Evolutionary conservation across 2,329 filamentous ascomycete genomes (phyloP).

Genomic region (Ophiostoma sp.): DNA sequence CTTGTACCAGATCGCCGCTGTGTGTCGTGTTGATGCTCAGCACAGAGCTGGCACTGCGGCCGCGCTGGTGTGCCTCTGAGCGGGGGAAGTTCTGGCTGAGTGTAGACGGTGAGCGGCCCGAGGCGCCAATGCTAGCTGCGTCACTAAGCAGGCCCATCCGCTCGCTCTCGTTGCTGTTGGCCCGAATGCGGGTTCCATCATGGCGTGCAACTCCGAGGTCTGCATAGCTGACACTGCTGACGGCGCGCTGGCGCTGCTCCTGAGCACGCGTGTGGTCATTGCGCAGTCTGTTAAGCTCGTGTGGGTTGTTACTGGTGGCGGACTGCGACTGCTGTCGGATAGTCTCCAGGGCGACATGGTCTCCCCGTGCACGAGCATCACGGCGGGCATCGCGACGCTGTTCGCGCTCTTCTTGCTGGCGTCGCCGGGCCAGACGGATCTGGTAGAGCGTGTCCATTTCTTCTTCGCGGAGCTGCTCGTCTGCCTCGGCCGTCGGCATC

Average conservation of each 20-base stretch:
- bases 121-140: slow-evolving; percentile 55
- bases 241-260: slow-evolving; percentile 58
- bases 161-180: slow-evolving; percentile 69
- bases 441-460: slow-evolving; percentile 94
- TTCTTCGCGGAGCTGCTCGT: slow-evolving; percentile 72
- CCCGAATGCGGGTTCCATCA: slow-evolving; percentile 69
- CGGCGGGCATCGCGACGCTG: slow-evolving; percentile 63
- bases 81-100: slow-evolving; percentile 25
- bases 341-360: slow-evolving; percentile 62
- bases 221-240: slow-evolving; percentile 71
- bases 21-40: slow-evolving; percentile 46
- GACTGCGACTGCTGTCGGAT: slow-evolving; percentile 55
- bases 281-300: slow-evolving; percentile 56
- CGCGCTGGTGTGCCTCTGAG: slow-evolving; percentile 37
- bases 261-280: slow-evolving; percentile 52
- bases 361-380: slow-evolving; percentile 67
- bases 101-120: slow-evolving; percentile 34
- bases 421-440: slow-evolving; percentile 71
- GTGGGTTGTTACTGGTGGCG: slow-evolving; percentile 42
- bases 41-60: slow-evolving; percentile 48
- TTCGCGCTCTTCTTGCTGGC: slow-evolving; percentile 71
- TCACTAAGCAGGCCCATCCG: slow-evolving; percentile 65
- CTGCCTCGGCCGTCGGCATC: slow-evolving; percentile 71
- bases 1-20: slow-evolving; percentile 22
- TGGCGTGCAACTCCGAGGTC: slow-evolving; percentile 70